Evolutionary conservation across 305 asterid genomes (phyloP), one percentile per base, ranked within the genome.

Genomic region (Ajuga reptans): DNA sequence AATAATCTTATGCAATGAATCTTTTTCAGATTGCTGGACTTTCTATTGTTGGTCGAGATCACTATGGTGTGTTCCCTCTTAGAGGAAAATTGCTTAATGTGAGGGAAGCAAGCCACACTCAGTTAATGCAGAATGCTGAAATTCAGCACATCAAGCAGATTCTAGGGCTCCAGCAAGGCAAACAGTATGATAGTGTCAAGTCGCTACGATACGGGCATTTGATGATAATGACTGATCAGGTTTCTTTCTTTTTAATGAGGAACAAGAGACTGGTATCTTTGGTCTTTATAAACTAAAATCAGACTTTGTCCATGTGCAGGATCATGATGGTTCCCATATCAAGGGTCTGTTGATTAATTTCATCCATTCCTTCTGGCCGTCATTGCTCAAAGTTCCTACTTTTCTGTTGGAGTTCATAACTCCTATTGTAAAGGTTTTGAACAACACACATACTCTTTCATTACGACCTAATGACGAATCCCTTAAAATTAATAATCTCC

Each of bases 141-240:
- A 87, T 93, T 51, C 90, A 86, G 82, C 62, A 80, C 69, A 85
- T 90, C 80, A 93, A 90, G 84, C 86, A 89, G 75, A 90, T 93
- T 78, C 77, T 93, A n/a, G 99, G 97, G 62, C 97, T 93, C 33
- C 95, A 93, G 82, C 92, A 88, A 54, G 95, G 90, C 16, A 85
- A 86, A 78, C 84, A 78, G 63, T 93, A 93, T 67, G 92, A 86
- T 4, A 84, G 77, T 77, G 86, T 78, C 68, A 93, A 90, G 75
- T 79, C 96, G 46, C 85, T 93, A 59, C 79, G 97, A 88, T 93
- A 93, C 73, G 97, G 99, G 3, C 96, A 89, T 54, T 78, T 90
- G 83, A 93, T 93, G 99, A 89, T 93, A 80, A 90, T 93, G 99
- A 93, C 99, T 21, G 99, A 93, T 81, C 99, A 93, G 97, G 99